These are phyloP conservation scores for Huntiella savannae DNA, from an alignment of 2,329 filamentous ascomycete species.

Conservation along the genomic window DNA sequence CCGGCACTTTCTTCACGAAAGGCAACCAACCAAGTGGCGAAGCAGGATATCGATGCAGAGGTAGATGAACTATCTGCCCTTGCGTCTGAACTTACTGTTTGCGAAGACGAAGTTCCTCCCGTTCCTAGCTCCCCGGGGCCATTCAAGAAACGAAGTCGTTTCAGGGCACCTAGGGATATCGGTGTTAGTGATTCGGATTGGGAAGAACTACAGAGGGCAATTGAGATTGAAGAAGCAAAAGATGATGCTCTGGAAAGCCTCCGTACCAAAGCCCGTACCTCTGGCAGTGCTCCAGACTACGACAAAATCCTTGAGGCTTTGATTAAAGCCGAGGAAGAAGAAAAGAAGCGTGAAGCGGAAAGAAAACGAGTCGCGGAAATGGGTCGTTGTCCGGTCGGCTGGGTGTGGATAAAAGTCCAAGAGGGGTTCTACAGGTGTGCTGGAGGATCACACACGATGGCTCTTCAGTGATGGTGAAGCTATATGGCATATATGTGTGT, in stretches of 20 bases:
- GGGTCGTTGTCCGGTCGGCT: constrained; percentile 40
- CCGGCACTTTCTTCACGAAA: too few species aligned
- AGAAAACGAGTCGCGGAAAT: constrained; percentile 30
- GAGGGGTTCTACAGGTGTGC: constrained; percentile 39
- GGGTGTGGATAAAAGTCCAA: constrained; percentile 38
- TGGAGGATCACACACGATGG: constrained; percentile 34
- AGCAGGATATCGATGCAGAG: not conserved
- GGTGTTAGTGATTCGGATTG: constrained; percentile 42
- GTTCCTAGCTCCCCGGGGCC: not conserved
- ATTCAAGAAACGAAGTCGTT: not conserved
- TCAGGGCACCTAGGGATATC: constrained; percentile 25
- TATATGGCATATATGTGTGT: too few species aligned
- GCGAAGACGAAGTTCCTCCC: not conserved
- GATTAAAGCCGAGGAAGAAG: constrained; percentile 21
- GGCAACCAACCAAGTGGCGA: not conserved
- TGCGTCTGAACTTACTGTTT: not conserved
- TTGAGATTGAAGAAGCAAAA: constrained; percentile 19
- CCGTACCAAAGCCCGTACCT: constrained; percentile 12
- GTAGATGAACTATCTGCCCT: too few species aligned
- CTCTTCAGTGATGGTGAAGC: too few species aligned
- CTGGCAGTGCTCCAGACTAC: constrained; percentile 15
- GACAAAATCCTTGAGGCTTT: constrained; percentile 20
- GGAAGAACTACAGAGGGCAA: constrained; percentile 38
- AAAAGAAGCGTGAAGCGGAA: constrained; percentile 20
- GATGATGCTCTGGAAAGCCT: constrained; percentile 21